Evolutionary conservation across 176 grass and related monocot genomes (phyloP), one percentile per base, ranked within the genome.

Genomic region (Ananas comosus): DNA sequence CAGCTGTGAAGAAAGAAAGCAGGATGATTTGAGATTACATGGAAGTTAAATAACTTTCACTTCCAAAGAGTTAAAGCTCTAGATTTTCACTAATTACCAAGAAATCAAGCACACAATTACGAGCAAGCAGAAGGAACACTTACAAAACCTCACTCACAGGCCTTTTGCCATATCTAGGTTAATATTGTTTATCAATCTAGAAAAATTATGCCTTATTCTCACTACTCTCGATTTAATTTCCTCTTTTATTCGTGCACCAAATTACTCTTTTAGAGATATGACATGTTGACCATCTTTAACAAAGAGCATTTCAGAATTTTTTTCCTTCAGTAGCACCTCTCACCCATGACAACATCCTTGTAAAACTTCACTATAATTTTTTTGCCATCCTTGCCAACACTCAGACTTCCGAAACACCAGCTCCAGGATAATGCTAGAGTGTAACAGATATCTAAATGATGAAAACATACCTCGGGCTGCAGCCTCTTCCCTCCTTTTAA

Each of bases 1-100:
- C 85, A 68, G 82, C 88, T 91, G 53, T 19, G 76, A 70, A 48
- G 28, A 63, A 19, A 75, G 66, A 18, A 22, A 11, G 6, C 49
- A 53, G 2, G n/a, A 58, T 58, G 18, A 58, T 17, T 58, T 58
- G 8, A 18, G 13, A 58, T 7, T 17, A 19, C 18, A 58, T 58
- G 54, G 18, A 21, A 58, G 18, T 19, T 18, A 17, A 58, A 17
- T 18, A 17, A 58, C 54, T 58, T 58, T 17, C 29, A 18, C 16
- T 58, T 58, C 54, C 14, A 17, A 58, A 17, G 18, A 58, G 54
- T 58, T 58, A 4, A 58, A 58, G 18, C 54, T 19, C 29, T 33
- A 58, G 7, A 58, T 18, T 8, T 58, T 17, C 18, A 58, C 54
- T 18, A 19, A 58, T 18, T 8, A 58, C 54, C 10, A 58, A 33